Evolutionary conservation across 352 stramenopile genomes (phyloP).

Genomic region (Phytophthora pini): DNA sequence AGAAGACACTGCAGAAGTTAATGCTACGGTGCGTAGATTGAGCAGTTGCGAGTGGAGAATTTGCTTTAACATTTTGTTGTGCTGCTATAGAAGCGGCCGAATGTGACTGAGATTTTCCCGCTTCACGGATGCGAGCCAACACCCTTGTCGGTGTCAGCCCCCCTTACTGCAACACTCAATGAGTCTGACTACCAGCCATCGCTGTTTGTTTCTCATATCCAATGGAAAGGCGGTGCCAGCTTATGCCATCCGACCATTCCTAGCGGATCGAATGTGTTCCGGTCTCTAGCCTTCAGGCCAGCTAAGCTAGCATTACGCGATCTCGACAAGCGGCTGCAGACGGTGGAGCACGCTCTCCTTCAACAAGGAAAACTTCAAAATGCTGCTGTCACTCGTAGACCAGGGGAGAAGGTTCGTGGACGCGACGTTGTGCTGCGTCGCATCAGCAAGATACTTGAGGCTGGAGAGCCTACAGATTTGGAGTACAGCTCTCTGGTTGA

Average conservation of each 20-base stretch:
- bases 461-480: slow-evolving; percentile 56
- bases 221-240: slow-evolving; percentile 72
- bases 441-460: slow-evolving; percentile 73
- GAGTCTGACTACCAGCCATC: slow-evolving; percentile 46
- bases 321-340: slow-evolving; percentile 71
- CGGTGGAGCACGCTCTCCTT: slow-evolving; percentile 60
- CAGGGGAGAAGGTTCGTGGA: slow-evolving; percentile 64
- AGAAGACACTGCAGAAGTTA: slow-evolving; percentile 24
- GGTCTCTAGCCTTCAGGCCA: slow-evolving; percentile 65
- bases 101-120: slow-evolving; percentile 75
- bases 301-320: slow-evolving; percentile 76
- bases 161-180: slow-evolving; percentile 10
- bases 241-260: slow-evolving; percentile 63
- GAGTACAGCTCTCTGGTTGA: slow-evolving; percentile 72
- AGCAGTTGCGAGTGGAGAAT: background rate
- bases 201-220: slow-evolving; percentile 62
- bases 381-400: slow-evolving; percentile 44
- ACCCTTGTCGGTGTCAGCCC: slow-evolving; percentile 33
- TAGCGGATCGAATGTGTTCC: slow-evolving; percentile 59
- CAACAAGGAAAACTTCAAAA: slow-evolving; percentile 58
- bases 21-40: slow-evolving; percentile 16
- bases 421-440: slow-evolving; percentile 77
- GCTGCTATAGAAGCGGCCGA: slow-evolving; percentile 40
- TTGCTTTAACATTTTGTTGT: slow-evolving; percentile 8
- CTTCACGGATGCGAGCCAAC: slow-evolving; percentile 70